Conservation (phyloP, 2,329 filamentous ascomycete genomes). For the Diaporthe eres region DNA sequence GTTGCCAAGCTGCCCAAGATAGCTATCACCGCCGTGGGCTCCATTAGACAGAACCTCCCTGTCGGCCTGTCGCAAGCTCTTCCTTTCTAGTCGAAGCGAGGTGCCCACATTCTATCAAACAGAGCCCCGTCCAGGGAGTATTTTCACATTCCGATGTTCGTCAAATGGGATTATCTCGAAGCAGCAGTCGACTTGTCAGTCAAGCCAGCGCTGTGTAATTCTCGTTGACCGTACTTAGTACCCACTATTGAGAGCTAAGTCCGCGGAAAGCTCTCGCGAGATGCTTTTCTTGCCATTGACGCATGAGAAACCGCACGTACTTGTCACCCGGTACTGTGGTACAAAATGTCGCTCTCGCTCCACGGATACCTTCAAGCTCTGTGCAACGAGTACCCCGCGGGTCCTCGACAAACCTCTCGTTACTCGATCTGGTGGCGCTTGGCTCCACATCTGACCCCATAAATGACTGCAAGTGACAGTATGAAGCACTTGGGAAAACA, state of each 20-base stretch:
- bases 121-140: neutral
- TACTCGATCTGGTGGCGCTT: constrained; percentile 12
- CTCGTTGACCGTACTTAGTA: neutral
- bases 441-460: neutral
- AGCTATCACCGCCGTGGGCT: constrained; percentile 24
- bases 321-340: neutral
- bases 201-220: neutral
- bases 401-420: constrained; percentile 3
- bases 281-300: neutral
- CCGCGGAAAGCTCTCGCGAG: neutral
- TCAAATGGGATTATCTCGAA: constrained; percentile 10
- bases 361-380: neutral
- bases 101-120: constrained; percentile 38
- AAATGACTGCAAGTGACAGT: neutral
- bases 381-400: constrained; percentile 17
- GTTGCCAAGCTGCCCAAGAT: constrained; percentile 32
- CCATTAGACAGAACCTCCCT: constrained; percentile 30
- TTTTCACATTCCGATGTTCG: constrained; percentile 10
- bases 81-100: constrained; percentile 38
- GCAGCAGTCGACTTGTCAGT: neutral
- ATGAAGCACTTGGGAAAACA: neutral
- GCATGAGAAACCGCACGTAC: neutral
- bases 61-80: constrained; percentile 44
- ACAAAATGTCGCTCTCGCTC: neutral
- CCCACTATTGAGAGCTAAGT: neutral